Conservation (phyloP, 495 filamentous ascomycete genomes). For the Astrocystis sublimbata region DNA sequence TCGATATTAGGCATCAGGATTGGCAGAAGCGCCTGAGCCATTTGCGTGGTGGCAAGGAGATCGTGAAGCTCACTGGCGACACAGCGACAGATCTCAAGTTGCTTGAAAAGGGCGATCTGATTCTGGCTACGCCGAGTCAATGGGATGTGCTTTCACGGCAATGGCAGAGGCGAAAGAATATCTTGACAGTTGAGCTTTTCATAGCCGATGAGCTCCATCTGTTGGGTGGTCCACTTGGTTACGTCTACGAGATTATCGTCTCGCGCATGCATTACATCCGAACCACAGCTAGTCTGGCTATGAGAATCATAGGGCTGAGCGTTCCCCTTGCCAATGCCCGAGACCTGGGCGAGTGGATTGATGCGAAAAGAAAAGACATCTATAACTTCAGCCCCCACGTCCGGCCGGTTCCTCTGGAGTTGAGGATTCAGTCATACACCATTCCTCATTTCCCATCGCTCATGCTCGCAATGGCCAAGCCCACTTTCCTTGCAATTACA, state of each 20-base stretch:
- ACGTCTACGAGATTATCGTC: slow-evolving; percentile 92
- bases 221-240: slow-evolving; percentile 86
- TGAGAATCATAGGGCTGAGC: slow-evolving; percentile 88
- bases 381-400: slow-evolving; percentile 97
- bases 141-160: slow-evolving; percentile 96
- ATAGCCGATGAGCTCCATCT: slow-evolving; percentile 96
- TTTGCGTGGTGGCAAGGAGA: slow-evolving; percentile 81
- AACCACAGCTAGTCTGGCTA: slow-evolving; percentile 76
- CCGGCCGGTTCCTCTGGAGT: slow-evolving; percentile 82
- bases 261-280: slow-evolving; percentile 97
- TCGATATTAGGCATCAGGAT: slow-evolving; percentile 75
- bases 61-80: slow-evolving; percentile 93
- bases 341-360: slow-evolving; percentile 97
- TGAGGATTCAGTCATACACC: slow-evolving; percentile 93
- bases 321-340: slow-evolving; percentile 91
- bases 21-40: slow-evolving; percentile 77
- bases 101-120: slow-evolving; percentile 83
- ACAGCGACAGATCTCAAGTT: slow-evolving; percentile 88
- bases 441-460: slow-evolving; percentile 96
- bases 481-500: slow-evolving; percentile 80
- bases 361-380: slow-evolving; percentile 96
- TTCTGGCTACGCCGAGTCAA: slow-evolving; percentile 88
- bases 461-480: slow-evolving; percentile 98
- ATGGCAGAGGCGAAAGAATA: slow-evolving; percentile 94
- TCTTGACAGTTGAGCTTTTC: slow-evolving; percentile 87